Evolutionary conservation across 305 asterid species (phyloP).

Genomic region (Petunia hybrid): DNA sequence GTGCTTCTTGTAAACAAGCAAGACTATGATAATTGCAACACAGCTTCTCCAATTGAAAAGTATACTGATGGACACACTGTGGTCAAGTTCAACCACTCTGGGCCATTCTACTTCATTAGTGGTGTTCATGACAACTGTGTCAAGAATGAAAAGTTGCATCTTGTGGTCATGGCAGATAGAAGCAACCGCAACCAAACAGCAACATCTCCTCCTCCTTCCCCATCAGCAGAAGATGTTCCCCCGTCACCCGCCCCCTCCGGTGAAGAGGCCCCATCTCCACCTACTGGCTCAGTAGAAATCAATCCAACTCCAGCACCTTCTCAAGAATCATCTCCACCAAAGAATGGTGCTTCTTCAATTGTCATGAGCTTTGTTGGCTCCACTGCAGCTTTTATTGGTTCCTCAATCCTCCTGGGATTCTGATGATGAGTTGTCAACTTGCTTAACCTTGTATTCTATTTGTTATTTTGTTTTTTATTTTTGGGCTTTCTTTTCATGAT

Average conservation of each 20-base stretch:
- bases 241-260: constrained; percentile 68
- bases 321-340: constrained; percentile 45
- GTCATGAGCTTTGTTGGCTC: constrained; percentile 45
- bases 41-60: constrained; percentile 57
- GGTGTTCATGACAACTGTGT: constrained; percentile 72
- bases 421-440: constrained; percentile 37
- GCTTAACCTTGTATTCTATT: not conserved
- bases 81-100: constrained; percentile 67
- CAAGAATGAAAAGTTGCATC: constrained; percentile 70
- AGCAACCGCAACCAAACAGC: constrained; percentile 38
- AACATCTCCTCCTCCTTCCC: constrained; percentile 48
- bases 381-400: constrained; percentile 52
- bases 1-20: constrained; percentile 73
- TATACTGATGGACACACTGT: constrained; percentile 69
- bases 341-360: constrained; percentile 50
- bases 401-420: constrained; percentile 50
- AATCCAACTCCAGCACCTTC: constrained; percentile 66
- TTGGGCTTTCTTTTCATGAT: constrained; percentile 38
- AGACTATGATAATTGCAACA: constrained; percentile 71
- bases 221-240: constrained; percentile 40
- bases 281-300: constrained; percentile 41
- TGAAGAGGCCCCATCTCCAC: constrained; percentile 56
- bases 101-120: constrained; percentile 85
- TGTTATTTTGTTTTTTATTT: not conserved
- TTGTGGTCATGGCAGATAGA: constrained; percentile 87